phyloP scores from a whole-genome alignment of 805 yeast genomes.

The Cyberlindnera mycetangii region DNA sequence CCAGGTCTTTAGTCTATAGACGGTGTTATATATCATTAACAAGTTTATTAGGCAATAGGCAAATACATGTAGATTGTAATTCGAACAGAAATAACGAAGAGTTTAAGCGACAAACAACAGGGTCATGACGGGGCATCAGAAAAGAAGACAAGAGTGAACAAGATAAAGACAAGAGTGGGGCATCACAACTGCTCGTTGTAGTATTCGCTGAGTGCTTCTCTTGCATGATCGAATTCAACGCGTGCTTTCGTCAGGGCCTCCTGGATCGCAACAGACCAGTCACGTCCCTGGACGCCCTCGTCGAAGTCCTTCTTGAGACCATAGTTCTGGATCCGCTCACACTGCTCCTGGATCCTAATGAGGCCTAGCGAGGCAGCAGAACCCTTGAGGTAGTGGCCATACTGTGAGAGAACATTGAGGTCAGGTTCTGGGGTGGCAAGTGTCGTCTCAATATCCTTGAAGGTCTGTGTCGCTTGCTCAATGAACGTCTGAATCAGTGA shows the following conservation, averaged over 20 bases:
- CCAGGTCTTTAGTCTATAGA: constrained; percentile 37
- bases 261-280: constrained; percentile 38
- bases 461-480: constrained; percentile 84
- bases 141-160: neutral
- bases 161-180: neutral
- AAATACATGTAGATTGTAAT: too few relatives aligned
- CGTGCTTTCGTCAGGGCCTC: constrained; percentile 54
- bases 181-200: constrained; percentile 36
- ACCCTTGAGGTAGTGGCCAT: constrained; percentile 94
- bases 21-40: neutral
- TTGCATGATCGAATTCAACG: constrained; percentile 48
- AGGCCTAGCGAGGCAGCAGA: constrained; percentile 93
- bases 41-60: neutral
- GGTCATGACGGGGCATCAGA: constrained; percentile 5
- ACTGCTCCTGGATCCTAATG: constrained; percentile 74
- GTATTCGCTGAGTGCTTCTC: constrained; percentile 48
- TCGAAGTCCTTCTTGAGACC: constrained; percentile 47
- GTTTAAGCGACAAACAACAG: neutral
- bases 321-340: constrained; percentile 91
- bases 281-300: constrained; percentile 25
- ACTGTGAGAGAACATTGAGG: constrained; percentile 58
- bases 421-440: constrained; percentile 34
- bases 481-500: constrained; percentile 78
- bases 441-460: constrained; percentile 58
- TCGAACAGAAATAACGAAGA: neutral